Conservation (phyloP, 2,329 filamentous ascomycete species). For the Fusarium sp. region DNA sequence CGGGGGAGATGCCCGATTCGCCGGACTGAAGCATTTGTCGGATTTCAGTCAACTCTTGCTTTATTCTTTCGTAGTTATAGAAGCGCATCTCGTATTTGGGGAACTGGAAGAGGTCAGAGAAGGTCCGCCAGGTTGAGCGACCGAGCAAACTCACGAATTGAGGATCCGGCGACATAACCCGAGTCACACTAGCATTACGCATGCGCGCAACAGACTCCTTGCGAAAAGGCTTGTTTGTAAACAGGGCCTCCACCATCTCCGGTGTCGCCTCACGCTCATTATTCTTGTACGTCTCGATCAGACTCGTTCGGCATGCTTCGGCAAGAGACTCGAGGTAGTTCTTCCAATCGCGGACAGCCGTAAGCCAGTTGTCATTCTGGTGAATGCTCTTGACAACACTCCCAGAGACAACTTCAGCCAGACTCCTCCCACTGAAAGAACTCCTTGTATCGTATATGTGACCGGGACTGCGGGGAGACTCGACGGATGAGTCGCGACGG, state of each 20-base stretch:
- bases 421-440: slow-evolving; percentile 51
- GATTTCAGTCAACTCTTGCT: slow-evolving; percentile 53
- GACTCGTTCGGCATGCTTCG: slow-evolving; percentile 53
- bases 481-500: slow-evolving; percentile 45
- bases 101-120: slow-evolving; percentile 45
- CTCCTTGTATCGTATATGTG: slow-evolving; percentile 49
- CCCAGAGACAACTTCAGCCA: slow-evolving; percentile 46
- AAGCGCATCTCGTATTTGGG: slow-evolving; percentile 60
- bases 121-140: neutral
- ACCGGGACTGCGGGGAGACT: slow-evolving; percentile 46
- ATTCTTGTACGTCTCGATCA: slow-evolving; percentile 57
- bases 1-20: slow-evolving; percentile 54
- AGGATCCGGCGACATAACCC: slow-evolving; percentile 55
- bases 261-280: slow-evolving; percentile 57
- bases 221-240: slow-evolving; percentile 55
- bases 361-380: slow-evolving; percentile 49
- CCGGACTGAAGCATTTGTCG: slow-evolving; percentile 53
- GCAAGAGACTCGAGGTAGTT: slow-evolving; percentile 54
- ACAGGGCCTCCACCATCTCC: slow-evolving; percentile 55
- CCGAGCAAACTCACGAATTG: slow-evolving; percentile 50
- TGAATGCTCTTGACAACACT: slow-evolving; percentile 37
- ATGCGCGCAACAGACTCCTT: slow-evolving; percentile 56
- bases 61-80: slow-evolving; percentile 57
- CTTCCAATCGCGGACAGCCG: slow-evolving; percentile 58
- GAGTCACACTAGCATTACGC: slow-evolving; percentile 57